phyloP scores from a whole-genome alignment of 805 yeast genomes.

The Diddensiella caesifluorescens region DNA sequence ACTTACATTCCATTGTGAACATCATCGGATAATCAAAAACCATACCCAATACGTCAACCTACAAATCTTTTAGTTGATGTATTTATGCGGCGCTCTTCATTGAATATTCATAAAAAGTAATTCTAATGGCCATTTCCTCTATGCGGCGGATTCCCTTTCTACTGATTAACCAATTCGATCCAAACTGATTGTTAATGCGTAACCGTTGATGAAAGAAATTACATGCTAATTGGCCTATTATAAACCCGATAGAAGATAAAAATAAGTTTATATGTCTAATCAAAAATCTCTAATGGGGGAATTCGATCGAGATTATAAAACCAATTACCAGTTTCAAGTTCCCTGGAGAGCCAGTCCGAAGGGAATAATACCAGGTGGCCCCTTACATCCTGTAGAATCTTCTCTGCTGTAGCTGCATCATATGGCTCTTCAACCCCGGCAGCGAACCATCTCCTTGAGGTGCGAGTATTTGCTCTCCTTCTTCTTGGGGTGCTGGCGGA shows the following conservation, averaged over 20 bases:
- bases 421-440: constrained; percentile 41
- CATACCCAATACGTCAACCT: too few relatives aligned
- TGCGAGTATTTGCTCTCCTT: constrained; percentile 12
- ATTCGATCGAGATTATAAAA: constrained; percentile 87
- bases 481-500: constrained; percentile 4
- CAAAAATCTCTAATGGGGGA: constrained; percentile 93
- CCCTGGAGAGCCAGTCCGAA: constrained; percentile 80
- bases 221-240: too few relatives aligned
- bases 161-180: too few relatives aligned
- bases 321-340: constrained; percentile 86
- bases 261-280: constrained; percentile 34
- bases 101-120: too few relatives aligned
- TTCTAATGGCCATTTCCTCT: too few relatives aligned
- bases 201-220: too few relatives aligned
- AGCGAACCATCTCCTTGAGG: constrained; percentile 9
- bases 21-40: too few relatives aligned
- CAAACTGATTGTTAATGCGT: too few relatives aligned
- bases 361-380: constrained; percentile 94
- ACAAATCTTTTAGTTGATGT: too few relatives aligned
- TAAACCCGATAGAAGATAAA: not conserved
- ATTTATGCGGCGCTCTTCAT: too few relatives aligned
- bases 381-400: constrained; percentile 61
- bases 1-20: too few relatives aligned
- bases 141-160: too few relatives aligned
- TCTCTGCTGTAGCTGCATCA: constrained; percentile 72